Conservation (phyloP, 176 grass and related monocot species). For the Otatea glauca region DNA sequence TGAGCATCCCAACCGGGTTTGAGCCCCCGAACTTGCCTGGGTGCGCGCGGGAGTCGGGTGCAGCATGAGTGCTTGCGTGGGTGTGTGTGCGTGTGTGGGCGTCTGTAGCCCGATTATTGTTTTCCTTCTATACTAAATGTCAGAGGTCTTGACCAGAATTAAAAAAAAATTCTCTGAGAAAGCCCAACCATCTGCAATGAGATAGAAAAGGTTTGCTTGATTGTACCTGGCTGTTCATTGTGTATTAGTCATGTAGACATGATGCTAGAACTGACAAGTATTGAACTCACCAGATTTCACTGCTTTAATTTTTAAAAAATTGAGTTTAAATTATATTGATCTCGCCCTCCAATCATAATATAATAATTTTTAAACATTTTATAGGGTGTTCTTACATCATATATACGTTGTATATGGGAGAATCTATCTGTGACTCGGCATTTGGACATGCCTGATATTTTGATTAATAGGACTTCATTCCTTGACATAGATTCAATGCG, state of each 20-base stretch:
- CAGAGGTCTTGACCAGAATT: no score
- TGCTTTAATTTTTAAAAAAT: not conserved
- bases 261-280: constrained; percentile 10
- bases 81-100: no score
- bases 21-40: no score
- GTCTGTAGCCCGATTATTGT: no score
- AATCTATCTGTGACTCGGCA: not conserved
- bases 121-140: no score
- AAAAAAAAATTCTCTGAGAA: constrained; percentile 79
- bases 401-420: constrained; percentile 2
- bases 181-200: constrained; percentile 66
- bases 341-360: not conserved
- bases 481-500: not conserved
- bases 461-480: not conserved
- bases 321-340: not conserved
- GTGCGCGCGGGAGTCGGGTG: no score
- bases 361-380: not conserved
- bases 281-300: not conserved
- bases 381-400: not conserved
- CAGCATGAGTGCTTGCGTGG: no score
- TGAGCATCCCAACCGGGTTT: no score
- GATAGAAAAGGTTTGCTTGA: constrained; percentile 83
- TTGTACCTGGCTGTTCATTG: not conserved
- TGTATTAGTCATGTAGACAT: constrained; percentile 21
- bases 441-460: not conserved